Evolutionary conservation across 2,329 filamentous ascomycete genomes (phyloP), one percentile per base, ranked within the genome.

Genomic region (Colletotrichum falcatum): DNA sequence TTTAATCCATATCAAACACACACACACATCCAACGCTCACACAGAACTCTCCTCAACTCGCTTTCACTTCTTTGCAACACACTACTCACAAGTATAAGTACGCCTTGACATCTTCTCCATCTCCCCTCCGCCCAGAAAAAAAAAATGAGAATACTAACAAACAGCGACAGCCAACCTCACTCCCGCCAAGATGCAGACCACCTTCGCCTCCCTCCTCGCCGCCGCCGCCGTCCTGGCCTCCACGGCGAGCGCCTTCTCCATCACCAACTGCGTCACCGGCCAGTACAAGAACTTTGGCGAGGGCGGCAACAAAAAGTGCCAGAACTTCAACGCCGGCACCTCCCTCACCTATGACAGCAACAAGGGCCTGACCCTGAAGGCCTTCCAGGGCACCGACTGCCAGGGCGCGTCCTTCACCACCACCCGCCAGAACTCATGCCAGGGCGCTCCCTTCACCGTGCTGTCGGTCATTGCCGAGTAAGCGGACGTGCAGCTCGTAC

Each of bases 341-440:
- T 48, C 44, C 44, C 44, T 48, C 44, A 23, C 44, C 44, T 48
- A 48, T n/a, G 44, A 48, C 44, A 48, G 44, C 44, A 48, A 48
- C 44, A 48, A 48, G 44, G 44, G 44, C 44, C n/a, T 48, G n/a
- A 26, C 44, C 44, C 11, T 48, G n/a, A 48, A 9, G 44, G 44
- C 44, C 11, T 48, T 48, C 44, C 44, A 48, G 44, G 44, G 44
- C 9, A 48, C 44, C 44, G 44, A 48, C 44, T 48, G 44, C n/a
- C n/a, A 48, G 44, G 44, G 44, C n/a, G 9, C n/a, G 18, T 48
- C 44, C n/a, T 48, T 48, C 44, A 23, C 1, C 4, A 48, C 44
- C 44, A 48, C 44, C 9, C n/a, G 23, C 9, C 44, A 48, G n/a
- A 48, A 48, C 44, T 3, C 44, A 14, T 48, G 44, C 44, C 2